These are phyloP conservation scores for Huntiella decipiens DNA, from an alignment of 2,329 filamentous ascomycete species.

Conservation along the genomic window DNA sequence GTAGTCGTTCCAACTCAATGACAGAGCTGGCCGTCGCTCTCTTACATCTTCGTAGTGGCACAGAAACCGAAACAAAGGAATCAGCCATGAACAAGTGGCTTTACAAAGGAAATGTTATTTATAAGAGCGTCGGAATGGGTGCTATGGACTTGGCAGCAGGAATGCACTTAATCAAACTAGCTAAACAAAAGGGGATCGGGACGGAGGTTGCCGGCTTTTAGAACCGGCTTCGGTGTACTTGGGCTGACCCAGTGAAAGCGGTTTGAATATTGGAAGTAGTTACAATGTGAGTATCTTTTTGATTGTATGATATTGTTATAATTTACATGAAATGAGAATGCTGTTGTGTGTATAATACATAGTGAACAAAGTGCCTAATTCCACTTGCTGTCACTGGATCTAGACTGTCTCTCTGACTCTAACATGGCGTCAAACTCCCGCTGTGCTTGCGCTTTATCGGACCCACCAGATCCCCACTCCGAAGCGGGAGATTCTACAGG, in stretches of 20 bases:
- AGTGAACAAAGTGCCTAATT: constrained; percentile 9
- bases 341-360: not conserved
- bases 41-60: constrained; percentile 9
- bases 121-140: constrained; percentile 48
- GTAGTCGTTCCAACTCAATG: not conserved
- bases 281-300: constrained; percentile 2
- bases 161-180: constrained; percentile 35
- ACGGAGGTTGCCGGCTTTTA: constrained; percentile 34
- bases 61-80: constrained; percentile 25
- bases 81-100: constrained; percentile 37
- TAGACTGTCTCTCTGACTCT: constrained; percentile 23
- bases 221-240: not conserved
- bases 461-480: not conserved
- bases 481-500: not conserved
- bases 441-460: constrained; percentile 19
- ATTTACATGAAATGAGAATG: not conserved
- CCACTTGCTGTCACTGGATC: constrained; percentile 21
- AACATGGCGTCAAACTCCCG: constrained; percentile 31
- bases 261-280: constrained; percentile 2
- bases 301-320: not conserved
- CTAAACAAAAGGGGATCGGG: constrained; percentile 34
- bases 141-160: constrained; percentile 48
- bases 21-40: not conserved
- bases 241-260: constrained; percentile 1
- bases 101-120: constrained; percentile 43